Evolutionary conservation across 2,329 filamentous ascomycete genomes (phyloP).

Genomic region (Colletotrichum sp.): DNA sequence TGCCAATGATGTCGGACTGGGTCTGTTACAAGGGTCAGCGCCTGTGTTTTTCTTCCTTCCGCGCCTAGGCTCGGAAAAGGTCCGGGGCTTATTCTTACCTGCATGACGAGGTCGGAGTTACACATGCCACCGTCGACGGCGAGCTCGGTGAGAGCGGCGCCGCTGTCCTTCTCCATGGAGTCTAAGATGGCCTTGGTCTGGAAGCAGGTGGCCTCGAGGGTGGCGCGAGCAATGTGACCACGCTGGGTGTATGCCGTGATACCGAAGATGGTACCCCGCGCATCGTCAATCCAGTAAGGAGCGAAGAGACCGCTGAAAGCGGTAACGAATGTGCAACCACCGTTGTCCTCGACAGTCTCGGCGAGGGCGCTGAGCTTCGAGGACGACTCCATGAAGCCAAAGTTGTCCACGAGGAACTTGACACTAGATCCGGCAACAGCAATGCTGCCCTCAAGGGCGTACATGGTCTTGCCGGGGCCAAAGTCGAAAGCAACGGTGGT

Average conservation of each 20-base stretch:
- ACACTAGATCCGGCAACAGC: conserved; percentile 79
- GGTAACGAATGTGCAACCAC: conserved; percentile 79
- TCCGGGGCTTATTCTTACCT: conserved; percentile 35
- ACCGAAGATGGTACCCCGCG: conserved; percentile 79
- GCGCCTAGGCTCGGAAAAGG: conserved; percentile 5
- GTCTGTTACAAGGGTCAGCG: conserved; percentile 48
- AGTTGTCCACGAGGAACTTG: conserved; percentile 68
- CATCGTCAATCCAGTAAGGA: conserved; percentile 86
- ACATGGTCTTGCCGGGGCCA: conserved; percentile 69
- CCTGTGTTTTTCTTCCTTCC: background rate
- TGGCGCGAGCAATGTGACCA: conserved; percentile 80
- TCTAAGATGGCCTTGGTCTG: conserved; percentile 84
- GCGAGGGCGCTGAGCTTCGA: conserved; percentile 50
- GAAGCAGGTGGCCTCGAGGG: conserved; percentile 81
- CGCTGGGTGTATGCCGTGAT: conserved; percentile 79
- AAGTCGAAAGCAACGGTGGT: conserved; percentile 82
- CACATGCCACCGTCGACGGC: conserved; percentile 86
- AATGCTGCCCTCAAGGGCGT: conserved; percentile 79
- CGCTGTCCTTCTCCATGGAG: conserved; percentile 81
- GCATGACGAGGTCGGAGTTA: conserved; percentile 82
- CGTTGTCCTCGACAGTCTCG: conserved; percentile 66
- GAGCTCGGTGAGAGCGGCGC: conserved; percentile 74
- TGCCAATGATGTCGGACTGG: conserved; percentile 81
- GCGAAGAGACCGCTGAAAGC: conserved; percentile 83
- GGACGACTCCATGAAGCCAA: conserved; percentile 58